Conservation (phyloP, 2,329 filamentous ascomycete species). For the Penicillium rolfsii region DNA sequence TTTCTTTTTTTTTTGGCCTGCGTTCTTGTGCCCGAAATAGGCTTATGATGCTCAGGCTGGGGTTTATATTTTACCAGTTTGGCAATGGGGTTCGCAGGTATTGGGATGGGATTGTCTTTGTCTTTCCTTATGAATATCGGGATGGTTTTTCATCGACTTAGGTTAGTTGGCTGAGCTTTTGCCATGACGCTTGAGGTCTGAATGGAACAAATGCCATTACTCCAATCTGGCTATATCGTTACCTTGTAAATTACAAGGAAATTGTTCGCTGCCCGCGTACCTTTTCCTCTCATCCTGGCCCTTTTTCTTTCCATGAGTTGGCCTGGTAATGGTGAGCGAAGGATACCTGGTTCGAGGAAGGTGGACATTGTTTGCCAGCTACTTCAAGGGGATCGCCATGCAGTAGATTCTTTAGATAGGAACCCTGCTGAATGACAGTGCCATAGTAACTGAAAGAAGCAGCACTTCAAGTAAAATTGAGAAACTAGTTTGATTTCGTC, state of each 20-base stretch:
- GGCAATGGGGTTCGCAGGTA: conserved; percentile 13
- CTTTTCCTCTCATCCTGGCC: no score
- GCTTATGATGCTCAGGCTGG: conserved; percentile 3
- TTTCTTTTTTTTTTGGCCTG: conserved; percentile 12
- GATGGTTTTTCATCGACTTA: conserved; percentile 17
- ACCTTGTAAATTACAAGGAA: not conserved
- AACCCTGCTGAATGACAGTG: not conserved
- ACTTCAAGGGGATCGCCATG: not conserved
- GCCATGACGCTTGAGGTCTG: not conserved
- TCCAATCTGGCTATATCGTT: not conserved
- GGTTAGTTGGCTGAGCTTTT: conserved; percentile 11
- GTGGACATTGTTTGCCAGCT: not conserved
- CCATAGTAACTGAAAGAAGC: not conserved
- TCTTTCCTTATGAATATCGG: conserved; percentile 4
- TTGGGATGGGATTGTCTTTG: conserved; percentile 6
- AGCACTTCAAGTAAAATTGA: not conserved
- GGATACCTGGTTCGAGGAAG: not conserved
- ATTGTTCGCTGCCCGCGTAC: no score
- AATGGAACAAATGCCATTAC: conserved; percentile 14
- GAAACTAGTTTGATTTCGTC: not conserved
- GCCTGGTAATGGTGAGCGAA: no score
- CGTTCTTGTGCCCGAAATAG: conserved; percentile 6
- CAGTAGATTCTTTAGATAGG: not conserved
- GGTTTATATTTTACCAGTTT: conserved; percentile 3
- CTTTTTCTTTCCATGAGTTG: no score